Evolutionary conservation across 495 filamentous ascomycete genomes (phyloP).

Genomic region (Penicillium roqueforti): DNA sequence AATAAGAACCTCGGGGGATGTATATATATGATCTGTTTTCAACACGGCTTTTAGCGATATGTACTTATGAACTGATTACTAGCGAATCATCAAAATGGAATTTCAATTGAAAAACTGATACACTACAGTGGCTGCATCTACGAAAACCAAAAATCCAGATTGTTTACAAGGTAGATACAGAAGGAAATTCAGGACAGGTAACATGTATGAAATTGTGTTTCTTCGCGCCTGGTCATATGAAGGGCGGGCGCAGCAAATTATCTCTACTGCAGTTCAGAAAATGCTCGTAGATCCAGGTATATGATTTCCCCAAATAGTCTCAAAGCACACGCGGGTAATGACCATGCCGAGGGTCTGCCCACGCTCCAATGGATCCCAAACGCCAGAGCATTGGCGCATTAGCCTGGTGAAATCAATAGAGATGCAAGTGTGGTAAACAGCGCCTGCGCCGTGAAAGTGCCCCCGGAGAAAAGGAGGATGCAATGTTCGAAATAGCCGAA

Average conservation of each 20-base stretch:
- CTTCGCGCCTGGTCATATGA: background rate
- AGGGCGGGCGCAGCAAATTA: background rate
- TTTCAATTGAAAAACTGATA: background rate
- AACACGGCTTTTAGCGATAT: background rate
- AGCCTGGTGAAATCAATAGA: background rate
- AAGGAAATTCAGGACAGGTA: background rate
- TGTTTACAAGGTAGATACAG: background rate
- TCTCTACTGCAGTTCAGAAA: background rate
- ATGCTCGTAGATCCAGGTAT: background rate
- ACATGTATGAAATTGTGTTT: constrained; percentile 6
- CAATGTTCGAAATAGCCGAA: background rate
- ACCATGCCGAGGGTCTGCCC: background rate
- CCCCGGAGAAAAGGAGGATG: constrained; percentile 2
- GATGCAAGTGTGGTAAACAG: constrained; percentile 17
- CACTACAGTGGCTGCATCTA: background rate
- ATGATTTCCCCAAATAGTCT: background rate
- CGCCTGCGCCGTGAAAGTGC: constrained; percentile 18
- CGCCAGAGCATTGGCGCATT: background rate
- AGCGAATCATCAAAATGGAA: background rate
- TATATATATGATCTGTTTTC: background rate
- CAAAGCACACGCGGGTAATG: constrained; percentile 1
- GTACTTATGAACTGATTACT: background rate
- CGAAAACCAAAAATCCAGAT: background rate
- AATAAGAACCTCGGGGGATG: background rate
- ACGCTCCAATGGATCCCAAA: background rate